Evolutionary conservation across 2,329 filamentous ascomycete species (phyloP), one percentile per base, ranked within the genome.

Genomic region (Tetracladium maxilliforme): DNA sequence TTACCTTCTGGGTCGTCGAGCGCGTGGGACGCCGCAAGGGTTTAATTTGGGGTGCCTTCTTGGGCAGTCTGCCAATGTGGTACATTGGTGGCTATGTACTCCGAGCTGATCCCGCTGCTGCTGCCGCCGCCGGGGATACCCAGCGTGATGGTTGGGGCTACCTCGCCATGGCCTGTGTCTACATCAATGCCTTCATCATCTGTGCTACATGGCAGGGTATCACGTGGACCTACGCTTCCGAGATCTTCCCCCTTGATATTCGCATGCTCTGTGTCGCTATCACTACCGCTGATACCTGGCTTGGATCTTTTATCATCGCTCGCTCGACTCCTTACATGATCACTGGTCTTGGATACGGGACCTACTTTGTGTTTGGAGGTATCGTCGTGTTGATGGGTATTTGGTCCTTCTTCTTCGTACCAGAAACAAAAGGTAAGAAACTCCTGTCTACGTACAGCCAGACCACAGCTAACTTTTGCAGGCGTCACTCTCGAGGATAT

Each of bases 1-100:
- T 81, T 54, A 56, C 82, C 14, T 42, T 76, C 34, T 72, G 79
- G 36, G 63, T 66, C 10, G 72, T 71, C 30, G 77, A 82, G 43
- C 72, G 70, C 3, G 64, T 82, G 2, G 77, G 77, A 13, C 31
- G 36, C 16, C 23, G 33, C 17, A n/a, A n/a, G n/a, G n/a, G n/a
- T 15, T 19, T 32, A n/a, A 30, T 32, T 17, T 22, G 25, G 41
- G 51, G 51, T 16, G 50, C 49, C 2, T 41, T 45, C 7, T 40
- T 51, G 4, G 51, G 48, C 9, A 49, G 45, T n/a, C 37, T 49
- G 1, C 45, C 48, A 5, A 54, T 54, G 51, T 49, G 44, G 33
- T 50, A 50, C 18, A 47, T 53, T 15, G 51, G 49, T 6, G 51
- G 46, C 7, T 54, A 52, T 28, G 49, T 51, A 36, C 45, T 42